A percentile compares a stretch with the other conserved stretches of the same genome.
Evolutionary conservation across 495 filamentous ascomycete species (phyloP).

Genomic region (Elaphomyces granulatus): DNA sequence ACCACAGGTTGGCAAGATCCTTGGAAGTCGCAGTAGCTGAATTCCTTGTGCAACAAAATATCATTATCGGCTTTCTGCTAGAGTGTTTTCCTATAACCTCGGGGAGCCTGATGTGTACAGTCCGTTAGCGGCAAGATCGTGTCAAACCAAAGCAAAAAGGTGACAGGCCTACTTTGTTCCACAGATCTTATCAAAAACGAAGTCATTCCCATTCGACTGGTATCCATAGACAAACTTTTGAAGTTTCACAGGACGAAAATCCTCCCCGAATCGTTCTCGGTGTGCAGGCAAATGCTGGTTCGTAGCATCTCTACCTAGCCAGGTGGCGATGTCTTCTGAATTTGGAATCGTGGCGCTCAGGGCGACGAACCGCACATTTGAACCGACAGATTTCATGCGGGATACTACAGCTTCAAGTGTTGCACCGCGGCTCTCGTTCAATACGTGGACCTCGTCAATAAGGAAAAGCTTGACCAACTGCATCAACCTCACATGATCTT

Average conservation of each 20-base stretch:
- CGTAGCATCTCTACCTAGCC: slow-evolving; percentile 69
- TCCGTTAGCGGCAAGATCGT: background rate
- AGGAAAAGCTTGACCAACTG: slow-evolving; percentile 80
- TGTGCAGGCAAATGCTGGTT: slow-evolving; percentile 54
- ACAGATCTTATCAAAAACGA: slow-evolving; percentile 69
- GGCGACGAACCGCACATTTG: slow-evolving; percentile 79
- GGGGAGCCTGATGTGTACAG: slow-evolving; percentile 36
- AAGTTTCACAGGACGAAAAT: slow-evolving; percentile 76
- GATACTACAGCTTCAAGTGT: slow-evolving; percentile 93
- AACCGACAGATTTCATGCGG: slow-evolving; percentile 85
- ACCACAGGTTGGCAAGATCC: slow-evolving; percentile 53
- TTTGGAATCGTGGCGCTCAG: slow-evolving; percentile 92
- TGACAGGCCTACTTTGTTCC: slow-evolving; percentile 43
- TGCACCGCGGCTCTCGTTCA: slow-evolving; percentile 79
- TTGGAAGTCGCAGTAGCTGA: slow-evolving; percentile 65
- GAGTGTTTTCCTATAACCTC: slow-evolving; percentile 65
- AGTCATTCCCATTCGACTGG: slow-evolving; percentile 56
- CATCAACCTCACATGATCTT: slow-evolving; percentile 72
- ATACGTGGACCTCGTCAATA: slow-evolving; percentile 92
- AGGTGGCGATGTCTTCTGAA: slow-evolving; percentile 74
- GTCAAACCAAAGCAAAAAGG: slow-evolving; percentile 1
- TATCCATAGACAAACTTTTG: slow-evolving; percentile 79
- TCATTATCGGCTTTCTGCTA: slow-evolving; percentile 70
- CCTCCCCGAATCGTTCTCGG: slow-evolving; percentile 75
- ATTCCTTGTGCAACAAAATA: slow-evolving; percentile 82